Evolutionary conservation across 2,329 filamentous ascomycete genomes (phyloP).

Genomic region (Pestalotiopsis fici): DNA sequence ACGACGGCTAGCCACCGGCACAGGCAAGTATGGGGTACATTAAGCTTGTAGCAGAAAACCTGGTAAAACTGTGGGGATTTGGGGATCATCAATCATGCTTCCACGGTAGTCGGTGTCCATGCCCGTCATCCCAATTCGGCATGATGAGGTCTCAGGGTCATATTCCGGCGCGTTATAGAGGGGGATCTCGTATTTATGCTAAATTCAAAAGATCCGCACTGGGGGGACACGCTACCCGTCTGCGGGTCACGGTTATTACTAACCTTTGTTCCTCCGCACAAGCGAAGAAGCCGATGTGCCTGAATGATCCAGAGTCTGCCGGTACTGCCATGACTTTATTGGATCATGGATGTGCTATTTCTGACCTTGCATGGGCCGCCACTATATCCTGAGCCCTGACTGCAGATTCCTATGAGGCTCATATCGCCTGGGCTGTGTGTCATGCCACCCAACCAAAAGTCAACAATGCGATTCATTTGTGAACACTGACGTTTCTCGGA

Average conservation of each 20-base stretch:
- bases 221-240: background rate
- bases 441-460: background rate
- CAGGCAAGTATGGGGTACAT: slow-evolving; percentile 1
- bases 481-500: no score
- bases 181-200: background rate
- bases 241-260: background rate
- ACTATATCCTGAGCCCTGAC: background rate
- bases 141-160: background rate
- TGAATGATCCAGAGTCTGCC: background rate
- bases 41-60: background rate
- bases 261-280: background rate
- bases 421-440: background rate
- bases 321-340: background rate
- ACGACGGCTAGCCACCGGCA: background rate
- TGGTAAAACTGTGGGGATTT: background rate
- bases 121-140: background rate
- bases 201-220: background rate
- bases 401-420: background rate
- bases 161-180: background rate
- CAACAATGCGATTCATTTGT: background rate
- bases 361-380: background rate
- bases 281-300: background rate
- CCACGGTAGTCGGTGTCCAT: background rate
- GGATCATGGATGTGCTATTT: background rate
- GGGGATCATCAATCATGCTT: background rate